These are phyloP conservation scores for Funneliformis mosseae DNA, from an alignment of 192 early-diverging fungal species.

Conservation along the genomic window DNA sequence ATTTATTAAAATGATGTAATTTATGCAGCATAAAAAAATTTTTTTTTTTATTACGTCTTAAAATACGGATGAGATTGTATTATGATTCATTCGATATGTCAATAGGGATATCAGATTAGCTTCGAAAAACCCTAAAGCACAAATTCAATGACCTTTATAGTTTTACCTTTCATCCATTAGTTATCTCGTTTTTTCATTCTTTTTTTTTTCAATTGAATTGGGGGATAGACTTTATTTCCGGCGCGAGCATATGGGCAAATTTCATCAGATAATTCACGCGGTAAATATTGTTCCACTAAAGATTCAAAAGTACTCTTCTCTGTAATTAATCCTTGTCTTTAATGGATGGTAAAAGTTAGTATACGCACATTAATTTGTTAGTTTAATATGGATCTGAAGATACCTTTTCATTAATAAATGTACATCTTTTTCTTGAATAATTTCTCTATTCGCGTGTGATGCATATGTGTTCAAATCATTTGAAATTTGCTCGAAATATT, in stretches of 20 bases:
- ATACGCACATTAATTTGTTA: background rate
- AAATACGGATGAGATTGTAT: no score
- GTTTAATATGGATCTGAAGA: background rate
- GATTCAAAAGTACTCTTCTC: constrained; percentile 31
- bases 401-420: constrained; percentile 37
- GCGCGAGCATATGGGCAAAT: constrained; percentile 23
- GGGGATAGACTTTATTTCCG: constrained; percentile 30
- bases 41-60: no score
- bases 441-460: constrained; percentile 6
- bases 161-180: no score
- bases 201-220: background rate
- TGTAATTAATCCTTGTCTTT: constrained; percentile 33
- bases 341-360: background rate
- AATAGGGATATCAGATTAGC: no score
- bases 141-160: no score
- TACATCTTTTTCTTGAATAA: constrained; percentile 38
- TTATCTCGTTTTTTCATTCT: background rate
- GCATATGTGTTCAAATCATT: constrained; percentile 26
- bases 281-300: constrained; percentile 32
- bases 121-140: no score
- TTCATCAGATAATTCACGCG: constrained; percentile 37
- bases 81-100: no score
- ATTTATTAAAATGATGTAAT: no score
- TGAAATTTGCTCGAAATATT: constrained; percentile 38
- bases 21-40: no score